A percentile compares a stretch with the other conserved stretches of the same genome.
Evolutionary conservation across 176 grass and related monocot genomes (phyloP).

Genomic region (Raddia guianensis): DNA sequence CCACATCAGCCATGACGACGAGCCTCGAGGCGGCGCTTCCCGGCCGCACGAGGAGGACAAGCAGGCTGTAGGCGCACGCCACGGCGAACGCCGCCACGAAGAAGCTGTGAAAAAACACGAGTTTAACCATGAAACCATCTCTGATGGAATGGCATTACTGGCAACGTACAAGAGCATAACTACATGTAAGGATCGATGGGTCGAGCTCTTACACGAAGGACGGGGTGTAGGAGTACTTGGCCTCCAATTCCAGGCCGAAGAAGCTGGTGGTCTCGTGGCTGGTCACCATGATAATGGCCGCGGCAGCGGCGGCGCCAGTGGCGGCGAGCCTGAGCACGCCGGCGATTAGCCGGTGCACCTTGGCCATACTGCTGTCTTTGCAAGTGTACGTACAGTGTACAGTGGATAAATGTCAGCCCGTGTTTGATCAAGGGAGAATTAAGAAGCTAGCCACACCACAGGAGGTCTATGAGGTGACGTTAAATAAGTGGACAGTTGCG

Average conservation of each 20-base stretch:
- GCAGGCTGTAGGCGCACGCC: constrained; percentile 57
- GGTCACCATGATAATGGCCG: constrained; percentile 82
- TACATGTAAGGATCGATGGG: too few species aligned
- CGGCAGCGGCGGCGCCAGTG: constrained; percentile 41
- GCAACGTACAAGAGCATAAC: not conserved
- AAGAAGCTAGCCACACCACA: not conserved
- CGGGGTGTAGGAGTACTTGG: constrained; percentile 87
- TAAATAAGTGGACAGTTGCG: constrained; percentile 32
- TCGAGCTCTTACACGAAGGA: constrained; percentile 53
- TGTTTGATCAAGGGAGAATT: not conserved
- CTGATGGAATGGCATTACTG: not conserved
- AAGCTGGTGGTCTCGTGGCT: constrained; percentile 73
- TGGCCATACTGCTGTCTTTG: constrained; percentile 43
- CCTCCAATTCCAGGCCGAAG: constrained; percentile 76
- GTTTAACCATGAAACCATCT: not conserved
- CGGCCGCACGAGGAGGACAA: constrained; percentile 51
- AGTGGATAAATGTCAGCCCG: too few species aligned
- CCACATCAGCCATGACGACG: constrained; percentile 64
- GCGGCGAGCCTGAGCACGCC: constrained; percentile 62
- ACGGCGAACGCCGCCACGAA: constrained; percentile 74
- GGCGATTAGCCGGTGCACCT: constrained; percentile 47
- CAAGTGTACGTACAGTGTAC: too few species aligned
- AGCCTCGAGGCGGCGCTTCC: constrained; percentile 58
- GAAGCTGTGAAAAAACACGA: constrained; percentile 52
- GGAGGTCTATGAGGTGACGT: not conserved